These are phyloP conservation scores for Suhomyces wounanorum DNA, from an alignment of 1,139 yeast species.

Conservation along the genomic window DNA sequence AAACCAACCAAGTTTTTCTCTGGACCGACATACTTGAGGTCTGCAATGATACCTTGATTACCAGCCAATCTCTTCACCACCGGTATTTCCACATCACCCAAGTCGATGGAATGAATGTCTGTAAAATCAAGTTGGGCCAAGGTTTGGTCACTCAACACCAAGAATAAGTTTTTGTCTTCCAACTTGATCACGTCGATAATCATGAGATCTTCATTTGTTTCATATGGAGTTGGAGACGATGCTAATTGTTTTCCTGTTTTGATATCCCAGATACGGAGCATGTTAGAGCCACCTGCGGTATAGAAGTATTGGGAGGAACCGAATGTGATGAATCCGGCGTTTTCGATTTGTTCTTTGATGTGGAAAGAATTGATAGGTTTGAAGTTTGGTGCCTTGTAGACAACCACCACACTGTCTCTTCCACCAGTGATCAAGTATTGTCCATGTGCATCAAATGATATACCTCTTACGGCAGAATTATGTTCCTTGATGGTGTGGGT, in stretches of 20 bases:
- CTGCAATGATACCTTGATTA: slow-evolving; percentile 95
- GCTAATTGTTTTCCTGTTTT: slow-evolving; percentile 41
- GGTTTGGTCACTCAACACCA: slow-evolving; percentile 84
- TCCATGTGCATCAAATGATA: slow-evolving; percentile 62
- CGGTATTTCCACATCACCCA: slow-evolving; percentile 37
- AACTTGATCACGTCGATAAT: slow-evolving; percentile 56
- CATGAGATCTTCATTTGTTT: slow-evolving; percentile 68
- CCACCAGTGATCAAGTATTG: slow-evolving; percentile 76
- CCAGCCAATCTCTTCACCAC: slow-evolving; percentile 71
- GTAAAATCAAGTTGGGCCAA: slow-evolving; percentile 53
- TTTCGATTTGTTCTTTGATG: slow-evolving; percentile 76
- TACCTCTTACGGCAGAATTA: slow-evolving; percentile 81
- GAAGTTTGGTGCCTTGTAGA: slow-evolving; percentile 56
- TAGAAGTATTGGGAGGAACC: slow-evolving; percentile 46
- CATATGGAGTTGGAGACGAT: slow-evolving; percentile 50
- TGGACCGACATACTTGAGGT: slow-evolving; percentile 76
- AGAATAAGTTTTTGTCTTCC: slow-evolving; percentile 27
- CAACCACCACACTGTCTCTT: slow-evolving; percentile 75
- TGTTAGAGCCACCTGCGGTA: slow-evolving; percentile 83
- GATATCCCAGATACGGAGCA: slow-evolving; percentile 62
- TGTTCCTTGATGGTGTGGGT: slow-evolving; percentile 71
- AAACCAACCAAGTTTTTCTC: slow-evolving; percentile 59
- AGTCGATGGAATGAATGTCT: slow-evolving; percentile 18
- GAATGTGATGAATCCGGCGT: slow-evolving; percentile 62
- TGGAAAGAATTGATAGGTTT: slow-evolving; percentile 70